phyloP scores from a whole-genome alignment of 805 yeast genomes.

The Maudiozyma pseudohumilis region DNA sequence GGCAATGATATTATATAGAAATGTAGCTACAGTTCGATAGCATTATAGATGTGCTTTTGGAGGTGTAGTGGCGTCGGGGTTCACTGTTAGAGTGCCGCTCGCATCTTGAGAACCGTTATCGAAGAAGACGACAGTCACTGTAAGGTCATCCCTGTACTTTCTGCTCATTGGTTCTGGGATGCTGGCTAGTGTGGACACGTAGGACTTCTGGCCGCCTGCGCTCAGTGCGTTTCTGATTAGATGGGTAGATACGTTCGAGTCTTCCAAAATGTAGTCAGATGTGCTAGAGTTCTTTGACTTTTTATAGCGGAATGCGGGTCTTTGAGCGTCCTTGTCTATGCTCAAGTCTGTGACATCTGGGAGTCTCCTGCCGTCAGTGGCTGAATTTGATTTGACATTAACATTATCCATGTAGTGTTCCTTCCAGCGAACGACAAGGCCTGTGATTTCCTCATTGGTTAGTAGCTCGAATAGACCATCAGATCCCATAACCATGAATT shows the following conservation, averaged over 20 bases:
- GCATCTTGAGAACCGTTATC: slow-evolving; percentile 38
- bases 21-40: no score
- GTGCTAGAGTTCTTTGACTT: slow-evolving; percentile 16
- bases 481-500: slow-evolving; percentile 83
- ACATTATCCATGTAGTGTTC: slow-evolving; percentile 40
- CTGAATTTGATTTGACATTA: slow-evolving; percentile 6
- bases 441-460: slow-evolving; percentile 85
- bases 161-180: slow-evolving; percentile 89
- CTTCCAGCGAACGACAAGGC: slow-evolving; percentile 89
- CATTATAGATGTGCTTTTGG: slow-evolving; percentile 22
- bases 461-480: slow-evolving; percentile 92
- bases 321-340: slow-evolving; percentile 43
- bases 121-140: slow-evolving; percentile 92
- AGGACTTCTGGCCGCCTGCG: slow-evolving; percentile 80
- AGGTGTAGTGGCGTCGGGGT: slow-evolving; percentile 20
- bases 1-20: no score
- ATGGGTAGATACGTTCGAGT: slow-evolving; percentile 85
- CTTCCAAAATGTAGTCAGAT: slow-evolving; percentile 53
- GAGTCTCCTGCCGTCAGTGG: slow-evolving; percentile 29
- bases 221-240: slow-evolving; percentile 85
- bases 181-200: slow-evolving; percentile 77
- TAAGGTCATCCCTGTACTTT: slow-evolving; percentile 88
- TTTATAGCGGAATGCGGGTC: slow-evolving; percentile 64
- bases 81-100: slow-evolving; percentile 17
- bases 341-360: slow-evolving; percentile 60